Percentiles rank a stretch among this genome's conserved stretches.
Evolutionary conservation across 1,139 yeast species (phyloP).

Genomic region (Pichiaceae sp.): DNA sequence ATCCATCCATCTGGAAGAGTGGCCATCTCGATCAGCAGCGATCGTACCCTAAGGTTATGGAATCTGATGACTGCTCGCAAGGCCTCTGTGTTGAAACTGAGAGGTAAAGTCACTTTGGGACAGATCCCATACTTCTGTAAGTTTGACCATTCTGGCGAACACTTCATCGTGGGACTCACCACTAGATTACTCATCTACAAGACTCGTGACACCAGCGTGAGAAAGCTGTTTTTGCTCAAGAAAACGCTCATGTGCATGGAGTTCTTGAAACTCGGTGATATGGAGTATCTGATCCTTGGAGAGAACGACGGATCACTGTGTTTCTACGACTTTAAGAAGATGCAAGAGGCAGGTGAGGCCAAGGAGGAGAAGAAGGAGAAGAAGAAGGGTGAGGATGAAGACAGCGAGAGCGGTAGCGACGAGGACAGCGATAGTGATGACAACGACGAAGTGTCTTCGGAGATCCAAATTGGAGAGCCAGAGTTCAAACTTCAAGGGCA

Average conservation of each 20-base stretch:
- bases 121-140: slow-evolving; percentile 60
- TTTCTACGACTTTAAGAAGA: slow-evolving; percentile 36
- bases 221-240: slow-evolving; percentile 30
- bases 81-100: slow-evolving; percentile 75
- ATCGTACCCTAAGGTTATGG: slow-evolving; percentile 82
- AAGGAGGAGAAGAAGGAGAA: slow-evolving; percentile 8
- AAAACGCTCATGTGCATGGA: slow-evolving; percentile 63
- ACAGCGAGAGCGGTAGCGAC: slow-evolving; percentile 16
- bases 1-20: slow-evolving; percentile 92
- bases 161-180: slow-evolving; percentile 68
- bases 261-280: slow-evolving; percentile 33
- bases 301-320: slow-evolving; percentile 65
- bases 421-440: slow-evolving; percentile 20
- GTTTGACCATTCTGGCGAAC: slow-evolving; percentile 43
- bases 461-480: slow-evolving; percentile 29
- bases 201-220: slow-evolving; percentile 53
- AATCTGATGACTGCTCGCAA: slow-evolving; percentile 96
- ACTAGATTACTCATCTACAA: slow-evolving; percentile 58
- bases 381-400: slow-evolving; percentile 23
- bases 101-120: slow-evolving; percentile 55
- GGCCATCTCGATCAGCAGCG: slow-evolving; percentile 83
- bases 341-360: slow-evolving; percentile 21
- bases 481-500: slow-evolving; percentile 67
- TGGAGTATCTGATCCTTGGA: slow-evolving; percentile 59
- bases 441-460: background rate